phyloP scores from a whole-genome alignment of 495 filamentous ascomycete species.

The Penicillium soppii region DNA sequence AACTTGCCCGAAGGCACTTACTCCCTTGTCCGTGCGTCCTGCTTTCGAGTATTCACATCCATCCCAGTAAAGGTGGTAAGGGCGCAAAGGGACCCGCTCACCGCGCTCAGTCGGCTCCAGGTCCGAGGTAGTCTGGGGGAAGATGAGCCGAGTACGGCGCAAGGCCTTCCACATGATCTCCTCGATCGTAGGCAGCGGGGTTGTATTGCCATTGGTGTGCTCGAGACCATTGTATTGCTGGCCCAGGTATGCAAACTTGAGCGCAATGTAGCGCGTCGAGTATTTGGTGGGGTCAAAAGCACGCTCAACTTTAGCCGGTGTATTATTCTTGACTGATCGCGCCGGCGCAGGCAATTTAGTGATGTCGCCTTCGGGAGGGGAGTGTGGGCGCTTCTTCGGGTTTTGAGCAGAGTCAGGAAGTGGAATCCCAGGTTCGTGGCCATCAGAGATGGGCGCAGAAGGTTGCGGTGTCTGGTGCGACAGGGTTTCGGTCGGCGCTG shows the following conservation, averaged over 20 bases:
- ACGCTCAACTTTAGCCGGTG: constrained; percentile 18
- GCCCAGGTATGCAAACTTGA: constrained; percentile 93
- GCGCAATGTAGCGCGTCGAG: constrained; percentile 76
- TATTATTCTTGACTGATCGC: constrained; percentile 32
- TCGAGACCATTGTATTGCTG: constrained; percentile 90
- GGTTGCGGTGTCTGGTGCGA: constrained; percentile 2
- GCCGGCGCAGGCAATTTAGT: constrained; percentile 19
- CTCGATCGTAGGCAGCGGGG: constrained; percentile 78
- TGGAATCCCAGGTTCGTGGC: constrained; percentile 23
- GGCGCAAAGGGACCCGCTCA: constrained; percentile 26
- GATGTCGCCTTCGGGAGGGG: constrained; percentile 25
- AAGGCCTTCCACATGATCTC: constrained; percentile 90
- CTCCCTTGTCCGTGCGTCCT: constrained; percentile 86
- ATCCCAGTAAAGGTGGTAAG: constrained; percentile 65
- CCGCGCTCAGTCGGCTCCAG: constrained; percentile 28
- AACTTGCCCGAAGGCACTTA: constrained; percentile 97
- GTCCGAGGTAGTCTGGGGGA: constrained; percentile 53
- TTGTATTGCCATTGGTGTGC: constrained; percentile 63
- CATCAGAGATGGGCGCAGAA: constrained; percentile 16
- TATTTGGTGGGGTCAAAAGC: constrained; percentile 78
- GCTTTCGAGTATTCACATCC: constrained; percentile 90
- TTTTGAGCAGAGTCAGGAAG: constrained; percentile 2
- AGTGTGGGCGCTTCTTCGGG: constrained; percentile 22
- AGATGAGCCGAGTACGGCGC: constrained; percentile 74
- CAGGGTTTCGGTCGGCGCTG: constrained; percentile 17